phyloP scores from a whole-genome alignment of 805 yeast genomes.

The Lachancea mirantina region DNA sequence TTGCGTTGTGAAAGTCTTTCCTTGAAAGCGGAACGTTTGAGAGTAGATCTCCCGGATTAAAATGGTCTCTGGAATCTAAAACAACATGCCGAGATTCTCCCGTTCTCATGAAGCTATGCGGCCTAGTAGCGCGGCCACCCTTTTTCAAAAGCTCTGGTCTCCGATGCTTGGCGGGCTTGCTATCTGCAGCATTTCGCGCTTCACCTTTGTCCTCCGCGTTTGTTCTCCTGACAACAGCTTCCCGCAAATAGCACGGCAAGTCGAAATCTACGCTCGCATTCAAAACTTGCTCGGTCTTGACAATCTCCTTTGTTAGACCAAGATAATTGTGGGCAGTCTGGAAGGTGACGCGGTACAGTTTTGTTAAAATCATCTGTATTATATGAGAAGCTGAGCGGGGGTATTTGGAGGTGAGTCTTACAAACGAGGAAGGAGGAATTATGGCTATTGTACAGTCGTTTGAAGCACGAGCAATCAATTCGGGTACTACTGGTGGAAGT shows the following conservation, averaged over 20 bases:
- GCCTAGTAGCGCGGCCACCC: constrained; percentile 1
- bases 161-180: neutral
- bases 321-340: constrained; percentile 83
- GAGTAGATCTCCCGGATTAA: constrained; percentile 79
- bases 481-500: constrained; percentile 18
- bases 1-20: constrained; percentile 13
- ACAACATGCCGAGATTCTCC: constrained; percentile 41
- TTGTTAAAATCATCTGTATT: constrained; percentile 82
- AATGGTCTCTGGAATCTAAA: constrained; percentile 46
- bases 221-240: constrained; percentile 45
- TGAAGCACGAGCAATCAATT: constrained; percentile 67
- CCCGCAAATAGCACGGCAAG: constrained; percentile 59
- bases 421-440: constrained; percentile 80
- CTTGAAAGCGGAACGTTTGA: constrained; percentile 72
- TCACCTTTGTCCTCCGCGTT: constrained; percentile 14
- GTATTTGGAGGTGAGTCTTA: constrained; percentile 58
- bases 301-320: constrained; percentile 75
- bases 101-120: constrained; percentile 5
- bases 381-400: constrained; percentile 92
- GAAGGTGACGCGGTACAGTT: constrained; percentile 84
- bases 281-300: constrained; percentile 63
- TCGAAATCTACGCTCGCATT: constrained; percentile 44
- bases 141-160: neutral
- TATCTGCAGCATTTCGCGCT: neutral
- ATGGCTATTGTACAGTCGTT: constrained; percentile 80